phyloP scores from a whole-genome alignment of 140 eudicot species.

The Ambrosia hybrid region DNA sequence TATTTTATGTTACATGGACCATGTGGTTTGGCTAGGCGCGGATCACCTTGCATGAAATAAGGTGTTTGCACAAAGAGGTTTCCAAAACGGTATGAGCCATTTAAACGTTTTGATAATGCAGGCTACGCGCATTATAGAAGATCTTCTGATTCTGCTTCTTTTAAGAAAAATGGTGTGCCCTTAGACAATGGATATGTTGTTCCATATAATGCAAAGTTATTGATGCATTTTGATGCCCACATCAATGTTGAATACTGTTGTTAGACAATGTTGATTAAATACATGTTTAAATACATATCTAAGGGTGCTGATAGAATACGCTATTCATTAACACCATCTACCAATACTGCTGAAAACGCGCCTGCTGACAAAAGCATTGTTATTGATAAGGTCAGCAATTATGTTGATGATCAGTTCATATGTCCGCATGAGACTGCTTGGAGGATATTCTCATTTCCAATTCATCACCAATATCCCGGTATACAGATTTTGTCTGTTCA shows the following conservation, averaged over 20 bases:
- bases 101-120: not conserved
- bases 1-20: no score
- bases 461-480: not conserved
- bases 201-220: not conserved
- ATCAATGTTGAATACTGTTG: not conserved
- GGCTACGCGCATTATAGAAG: not conserved
- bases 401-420: not conserved
- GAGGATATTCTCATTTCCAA: not conserved
- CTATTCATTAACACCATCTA: not conserved
- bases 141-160: no score
- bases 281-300: not conserved
- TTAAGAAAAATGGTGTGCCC: not conserved
- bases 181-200: not conserved
- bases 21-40: not conserved
- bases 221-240: not conserved
- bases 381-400: not conserved
- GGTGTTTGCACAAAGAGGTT: not conserved
- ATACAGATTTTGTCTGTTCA: not conserved
- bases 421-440: not conserved
- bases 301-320: not conserved
- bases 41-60: not conserved
- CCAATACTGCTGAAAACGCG: not conserved
- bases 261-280: slow-evolving; percentile 1
- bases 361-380: no score
- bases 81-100: not conserved